A percentile compares a stretch with the other conserved stretches of the same genome.
These are phyloP conservation scores for Torrubiella hemipterigena DNA, from an alignment of 2,329 filamentous ascomycete genomes.

Conservation along the genomic window DNA sequence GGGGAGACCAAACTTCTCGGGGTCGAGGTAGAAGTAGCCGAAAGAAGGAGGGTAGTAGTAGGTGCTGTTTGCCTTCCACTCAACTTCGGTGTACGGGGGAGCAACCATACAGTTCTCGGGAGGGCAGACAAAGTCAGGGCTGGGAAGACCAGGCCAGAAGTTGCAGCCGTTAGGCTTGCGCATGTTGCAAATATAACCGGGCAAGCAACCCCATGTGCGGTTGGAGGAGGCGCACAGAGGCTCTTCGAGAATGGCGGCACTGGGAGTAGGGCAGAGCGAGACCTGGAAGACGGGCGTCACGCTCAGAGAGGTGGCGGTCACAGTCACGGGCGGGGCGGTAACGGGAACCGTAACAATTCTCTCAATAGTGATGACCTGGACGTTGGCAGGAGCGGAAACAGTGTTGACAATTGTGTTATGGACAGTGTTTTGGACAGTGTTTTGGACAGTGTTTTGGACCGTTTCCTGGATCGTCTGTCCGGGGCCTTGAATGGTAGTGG, in stretches of 20 bases:
- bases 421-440: too few relatives aligned
- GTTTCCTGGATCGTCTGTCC: too few relatives aligned
- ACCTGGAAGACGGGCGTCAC: constrained; percentile 16
- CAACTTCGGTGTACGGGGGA: constrained; percentile 20
- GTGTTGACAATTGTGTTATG: constrained; percentile 6
- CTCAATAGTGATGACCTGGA: constrained; percentile 8
- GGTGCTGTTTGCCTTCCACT: constrained; percentile 33
- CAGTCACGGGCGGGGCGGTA: constrained; percentile 14
- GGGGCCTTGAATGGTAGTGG: too few relatives aligned
- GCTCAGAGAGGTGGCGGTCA: constrained; percentile 17
- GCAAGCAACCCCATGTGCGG: constrained; percentile 39
- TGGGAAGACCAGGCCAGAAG: constrained; percentile 35
- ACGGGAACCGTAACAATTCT: constrained; percentile 16
- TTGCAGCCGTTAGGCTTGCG: constrained; percentile 36
- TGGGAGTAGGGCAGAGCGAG: constrained; percentile 31
- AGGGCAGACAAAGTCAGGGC: constrained; percentile 32
- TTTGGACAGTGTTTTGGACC: too few relatives aligned
- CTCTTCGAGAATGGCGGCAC: constrained; percentile 15
- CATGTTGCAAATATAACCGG: constrained; percentile 41
- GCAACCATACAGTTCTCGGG: constrained; percentile 30
- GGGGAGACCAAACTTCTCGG: constrained; percentile 48
- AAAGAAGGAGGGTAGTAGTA: constrained; percentile 34
- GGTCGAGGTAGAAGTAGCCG: constrained; percentile 54
- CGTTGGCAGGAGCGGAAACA: constrained; percentile 13
- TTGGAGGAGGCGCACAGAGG: constrained; percentile 24